Percentiles rank a stretch among this genome's conserved stretches.
Evolutionary conservation across 2,329 filamentous ascomycete species (phyloP).

Genomic region (Sarocladiaceae sp.): DNA sequence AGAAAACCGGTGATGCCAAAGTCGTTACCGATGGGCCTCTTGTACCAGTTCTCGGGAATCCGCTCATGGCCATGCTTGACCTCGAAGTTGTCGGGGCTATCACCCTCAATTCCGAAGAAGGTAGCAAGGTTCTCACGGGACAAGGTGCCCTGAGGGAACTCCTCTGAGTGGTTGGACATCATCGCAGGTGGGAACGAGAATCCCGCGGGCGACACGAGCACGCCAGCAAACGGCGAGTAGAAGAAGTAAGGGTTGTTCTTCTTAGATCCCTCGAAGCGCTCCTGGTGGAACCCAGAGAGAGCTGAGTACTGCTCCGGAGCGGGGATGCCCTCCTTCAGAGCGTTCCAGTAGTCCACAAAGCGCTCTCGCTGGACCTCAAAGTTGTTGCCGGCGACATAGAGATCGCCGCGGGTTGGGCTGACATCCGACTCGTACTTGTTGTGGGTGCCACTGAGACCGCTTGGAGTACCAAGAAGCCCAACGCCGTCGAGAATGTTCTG

Average conservation of each 20-base stretch:
- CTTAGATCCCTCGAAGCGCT: conserved; percentile 39
- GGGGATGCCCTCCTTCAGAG: conserved; percentile 23
- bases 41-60: conserved; percentile 46
- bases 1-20: conserved; percentile 34
- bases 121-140: conserved; percentile 32
- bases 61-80: conserved; percentile 40
- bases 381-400: conserved; percentile 44
- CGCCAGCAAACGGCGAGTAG: conserved; percentile 42
- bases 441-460: conserved; percentile 43
- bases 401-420: conserved; percentile 41
- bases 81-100: conserved; percentile 29
- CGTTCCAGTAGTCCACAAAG: conserved; percentile 39
- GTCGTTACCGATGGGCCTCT: conserved; percentile 25
- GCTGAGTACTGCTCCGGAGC: conserved; percentile 8
- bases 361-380: conserved; percentile 42
- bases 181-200: conserved; percentile 36
- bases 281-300: conserved; percentile 20
- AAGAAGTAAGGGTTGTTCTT: conserved; percentile 47
- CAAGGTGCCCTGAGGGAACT: conserved; percentile 27
- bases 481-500: conserved; percentile 35
- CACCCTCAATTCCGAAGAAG: conserved; percentile 38
- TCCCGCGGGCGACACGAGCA: conserved; percentile 39
- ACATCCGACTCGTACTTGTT: conserved; percentile 49
- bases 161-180: conserved; percentile 35
- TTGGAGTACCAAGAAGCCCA: conserved; percentile 36